These are phyloP conservation scores for Cyberlindnera nakhonratchasimensis DNA, from an alignment of 805 yeast genomes.

Conservation along the genomic window DNA sequence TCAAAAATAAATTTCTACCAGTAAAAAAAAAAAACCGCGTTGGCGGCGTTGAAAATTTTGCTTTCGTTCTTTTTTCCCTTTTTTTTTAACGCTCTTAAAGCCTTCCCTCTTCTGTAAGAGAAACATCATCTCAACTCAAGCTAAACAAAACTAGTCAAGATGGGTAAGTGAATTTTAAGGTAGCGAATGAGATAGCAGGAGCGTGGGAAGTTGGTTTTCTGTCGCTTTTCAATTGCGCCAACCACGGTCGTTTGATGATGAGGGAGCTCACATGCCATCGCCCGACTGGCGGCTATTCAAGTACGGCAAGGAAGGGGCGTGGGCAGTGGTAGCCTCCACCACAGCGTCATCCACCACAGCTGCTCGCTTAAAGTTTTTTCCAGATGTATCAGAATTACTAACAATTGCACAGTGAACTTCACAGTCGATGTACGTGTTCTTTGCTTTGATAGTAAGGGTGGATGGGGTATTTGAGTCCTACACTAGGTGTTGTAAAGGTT, in stretches of 20 bases:
- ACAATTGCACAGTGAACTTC: conserved; percentile 43
- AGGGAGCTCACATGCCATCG: too few relatives aligned
- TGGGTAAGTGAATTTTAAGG: conserved; percentile 30
- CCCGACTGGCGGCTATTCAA: too few relatives aligned
- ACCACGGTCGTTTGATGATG: too few relatives aligned
- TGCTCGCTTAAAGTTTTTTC: too few relatives aligned
- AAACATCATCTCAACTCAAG: conserved; percentile 17
- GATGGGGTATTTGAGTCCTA: too few relatives aligned
- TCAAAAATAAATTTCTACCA: too few relatives aligned
- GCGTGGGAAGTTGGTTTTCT: not conserved
- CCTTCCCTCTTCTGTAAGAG: conserved; percentile 2
- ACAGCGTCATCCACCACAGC: too few relatives aligned
- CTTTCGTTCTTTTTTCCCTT: conserved; percentile 7
- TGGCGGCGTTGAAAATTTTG: conserved; percentile 16
- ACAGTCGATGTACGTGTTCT: conserved; percentile 45
- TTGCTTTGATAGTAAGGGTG: not conserved
- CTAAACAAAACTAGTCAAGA: conserved; percentile 24
- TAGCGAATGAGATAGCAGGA: too few relatives aligned
- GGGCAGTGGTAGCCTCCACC: too few relatives aligned
- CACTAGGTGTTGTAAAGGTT: too few relatives aligned
- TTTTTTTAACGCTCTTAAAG: not conserved
- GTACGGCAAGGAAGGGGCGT: too few relatives aligned
- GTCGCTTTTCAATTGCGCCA: not conserved
- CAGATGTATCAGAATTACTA: too few relatives aligned
- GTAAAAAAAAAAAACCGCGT: conserved; percentile 7